Evolutionary conservation across 2,329 filamentous ascomycete species (phyloP).

Genomic region (Periconia sp.): DNA sequence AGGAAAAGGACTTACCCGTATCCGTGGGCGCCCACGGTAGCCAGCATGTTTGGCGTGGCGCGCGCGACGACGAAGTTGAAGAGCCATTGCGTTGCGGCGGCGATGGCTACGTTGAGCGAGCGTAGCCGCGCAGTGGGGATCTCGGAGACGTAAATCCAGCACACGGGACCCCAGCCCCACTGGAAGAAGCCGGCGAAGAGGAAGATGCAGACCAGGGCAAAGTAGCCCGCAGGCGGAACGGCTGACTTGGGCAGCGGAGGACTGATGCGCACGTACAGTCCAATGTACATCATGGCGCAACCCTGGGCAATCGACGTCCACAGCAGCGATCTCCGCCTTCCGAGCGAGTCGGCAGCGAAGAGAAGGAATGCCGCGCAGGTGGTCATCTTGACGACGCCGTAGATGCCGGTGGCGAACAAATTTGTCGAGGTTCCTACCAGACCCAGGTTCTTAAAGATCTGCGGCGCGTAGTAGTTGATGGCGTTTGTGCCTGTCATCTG

Average conservation of each 20-base stretch:
- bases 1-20: constrained; percentile 51
- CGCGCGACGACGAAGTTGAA: constrained; percentile 77
- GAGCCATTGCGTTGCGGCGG: constrained; percentile 73
- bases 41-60: constrained; percentile 71
- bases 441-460: constrained; percentile 71
- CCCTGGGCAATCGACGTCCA: constrained; percentile 70
- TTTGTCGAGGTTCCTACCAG: constrained; percentile 62
- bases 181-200: constrained; percentile 72
- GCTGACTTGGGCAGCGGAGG: constrained; percentile 60
- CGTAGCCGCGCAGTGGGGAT: constrained; percentile 72
- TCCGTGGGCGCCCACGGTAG: constrained; percentile 56
- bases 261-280: constrained; percentile 70
- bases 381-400: constrained; percentile 73
- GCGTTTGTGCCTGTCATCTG: constrained; percentile 69
- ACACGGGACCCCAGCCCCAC: constrained; percentile 69
- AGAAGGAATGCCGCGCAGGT: constrained; percentile 69
- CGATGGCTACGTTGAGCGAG: constrained; percentile 71
- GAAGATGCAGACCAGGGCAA: constrained; percentile 74
- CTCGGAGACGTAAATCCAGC: constrained; percentile 75
- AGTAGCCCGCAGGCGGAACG: constrained; percentile 71
- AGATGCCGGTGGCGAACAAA: constrained; percentile 76
- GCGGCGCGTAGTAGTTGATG: constrained; percentile 70
- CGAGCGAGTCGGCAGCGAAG: constrained; percentile 72
- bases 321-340: constrained; percentile 66
- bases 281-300: constrained; percentile 71